A percentile compares a stretch with the other conserved stretches of the same genome.
Evolutionary conservation across 2,329 filamentous ascomycete species (phyloP).

Genomic region (Pestalotiopsis sp.): DNA sequence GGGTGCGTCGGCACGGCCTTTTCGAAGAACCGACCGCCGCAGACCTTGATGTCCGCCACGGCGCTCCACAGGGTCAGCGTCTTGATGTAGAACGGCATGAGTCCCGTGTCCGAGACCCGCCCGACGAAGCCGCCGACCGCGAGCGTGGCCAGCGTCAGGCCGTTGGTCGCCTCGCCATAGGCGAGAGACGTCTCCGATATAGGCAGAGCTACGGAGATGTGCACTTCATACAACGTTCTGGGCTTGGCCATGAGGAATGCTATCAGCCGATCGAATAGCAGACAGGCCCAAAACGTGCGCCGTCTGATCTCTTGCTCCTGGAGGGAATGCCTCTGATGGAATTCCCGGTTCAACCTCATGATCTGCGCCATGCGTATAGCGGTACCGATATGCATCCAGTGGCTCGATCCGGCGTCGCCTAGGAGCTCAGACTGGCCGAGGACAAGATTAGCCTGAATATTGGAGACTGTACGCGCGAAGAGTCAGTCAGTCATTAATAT

Average conservation of each 20-base stretch:
- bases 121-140: constrained; percentile 10
- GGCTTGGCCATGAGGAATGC: constrained; percentile 11
- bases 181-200: constrained; percentile 9
- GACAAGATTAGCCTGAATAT: constrained; percentile 12
- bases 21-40: constrained; percentile 12
- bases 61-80: constrained; percentile 12
- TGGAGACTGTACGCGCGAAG: neutral
- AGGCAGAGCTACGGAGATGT: constrained; percentile 12
- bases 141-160: constrained; percentile 6
- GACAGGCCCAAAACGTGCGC: constrained; percentile 12
- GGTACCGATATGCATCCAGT: constrained; percentile 11
- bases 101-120: constrained; percentile 9
- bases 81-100: constrained; percentile 13
- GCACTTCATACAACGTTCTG: constrained; percentile 7
- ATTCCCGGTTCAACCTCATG: constrained; percentile 11
- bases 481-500: neutral
- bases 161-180: constrained; percentile 11
- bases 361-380: constrained; percentile 12
- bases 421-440: constrained; percentile 11
- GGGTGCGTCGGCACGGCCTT: constrained; percentile 12
- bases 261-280: constrained; percentile 10
- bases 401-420: constrained; percentile 9
- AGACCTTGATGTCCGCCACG: constrained; percentile 11
- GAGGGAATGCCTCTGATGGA: constrained; percentile 10
- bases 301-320: constrained; percentile 11